Evolutionary conservation across 257 asterid species (phyloP).

Genomic region (Buddleja alternifolia): DNA sequence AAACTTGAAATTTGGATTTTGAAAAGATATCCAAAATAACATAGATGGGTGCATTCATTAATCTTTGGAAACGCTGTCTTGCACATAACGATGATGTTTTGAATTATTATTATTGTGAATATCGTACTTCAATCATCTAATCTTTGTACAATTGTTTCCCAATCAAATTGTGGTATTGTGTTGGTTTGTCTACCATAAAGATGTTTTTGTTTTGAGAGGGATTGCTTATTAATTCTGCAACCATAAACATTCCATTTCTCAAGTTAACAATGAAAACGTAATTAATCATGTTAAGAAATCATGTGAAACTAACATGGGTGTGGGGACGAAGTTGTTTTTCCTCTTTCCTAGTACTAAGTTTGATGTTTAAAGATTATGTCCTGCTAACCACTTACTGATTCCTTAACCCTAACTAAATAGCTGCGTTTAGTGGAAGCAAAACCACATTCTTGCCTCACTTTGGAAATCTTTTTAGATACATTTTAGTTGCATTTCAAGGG

Average conservation of each 20-base stretch:
- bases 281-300: slow-evolving; percentile 31
- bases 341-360: slow-evolving; percentile 1
- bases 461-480: neutral
- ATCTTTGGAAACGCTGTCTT: slow-evolving; percentile 11
- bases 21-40: too few relatives aligned
- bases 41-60: neutral
- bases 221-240: slow-evolving; percentile 43
- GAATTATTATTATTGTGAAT: slow-evolving; percentile 19
- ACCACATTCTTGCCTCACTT: neutral
- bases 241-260: slow-evolving; percentile 11
- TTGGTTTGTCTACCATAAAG: slow-evolving; percentile 27
- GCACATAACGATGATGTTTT: slow-evolving; percentile 25
- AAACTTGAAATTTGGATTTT: too few relatives aligned
- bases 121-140: slow-evolving; percentile 15
- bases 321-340: slow-evolving; percentile 31
- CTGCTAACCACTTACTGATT: slow-evolving; percentile 6
- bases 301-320: slow-evolving; percentile 38
- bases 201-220: slow-evolving; percentile 9
- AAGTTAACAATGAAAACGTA: slow-evolving; percentile 13
- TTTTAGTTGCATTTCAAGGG: neutral
- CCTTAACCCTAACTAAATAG: neutral
- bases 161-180: slow-evolving; percentile 28
- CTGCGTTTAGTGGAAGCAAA: neutral
- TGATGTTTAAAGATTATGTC: slow-evolving; percentile 24
- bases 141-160: slow-evolving; percentile 1